These are phyloP conservation scores for Cyclotella sp. DNA, from an alignment of 108 stramenopile species.

Conservation along the genomic window DNA sequence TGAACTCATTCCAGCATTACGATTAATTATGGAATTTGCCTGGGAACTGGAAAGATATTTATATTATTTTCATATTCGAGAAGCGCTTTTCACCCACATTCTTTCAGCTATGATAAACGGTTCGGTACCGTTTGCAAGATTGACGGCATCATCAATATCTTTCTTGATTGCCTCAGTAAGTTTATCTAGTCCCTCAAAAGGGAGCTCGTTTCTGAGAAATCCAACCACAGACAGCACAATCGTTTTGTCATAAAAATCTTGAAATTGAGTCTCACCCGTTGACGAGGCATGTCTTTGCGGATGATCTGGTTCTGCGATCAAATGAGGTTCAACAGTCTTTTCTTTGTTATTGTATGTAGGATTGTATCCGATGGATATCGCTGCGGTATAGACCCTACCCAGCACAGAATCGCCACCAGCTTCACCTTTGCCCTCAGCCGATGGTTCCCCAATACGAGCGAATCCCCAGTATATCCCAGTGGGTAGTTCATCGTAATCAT, in stretches of 20 bases:
- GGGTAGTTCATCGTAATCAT: constrained; percentile 73
- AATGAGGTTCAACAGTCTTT: constrained; percentile 87
- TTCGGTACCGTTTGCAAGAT: constrained; percentile 20
- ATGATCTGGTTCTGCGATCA: constrained; percentile 69
- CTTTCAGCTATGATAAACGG: constrained; percentile 27
- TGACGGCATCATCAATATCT: constrained; percentile 62
- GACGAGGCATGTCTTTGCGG: constrained; percentile 56
- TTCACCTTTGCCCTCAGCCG: constrained; percentile 5
- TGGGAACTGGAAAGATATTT: background rate
- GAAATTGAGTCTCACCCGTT: constrained; percentile 78
- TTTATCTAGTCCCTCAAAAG: constrained; percentile 89
- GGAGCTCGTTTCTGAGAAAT: constrained; percentile 85
- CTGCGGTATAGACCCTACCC: constrained; percentile 56
- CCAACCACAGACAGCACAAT: constrained; percentile 81
- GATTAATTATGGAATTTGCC: background rate
- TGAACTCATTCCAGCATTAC: background rate
- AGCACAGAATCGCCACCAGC: constrained; percentile 15
- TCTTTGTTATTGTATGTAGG: constrained; percentile 84
- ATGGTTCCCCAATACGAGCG: constrained; percentile 58
- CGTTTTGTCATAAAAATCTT: constrained; percentile 84
- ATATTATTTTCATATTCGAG: background rate
- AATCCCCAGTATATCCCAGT: constrained; percentile 90
- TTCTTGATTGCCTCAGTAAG: constrained; percentile 84
- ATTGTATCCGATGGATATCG: constrained; percentile 90
- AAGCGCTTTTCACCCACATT: constrained; percentile 34